Evolutionary conservation across 768 basidiomycete species (phyloP), one percentile per base, ranked within the genome.

Genomic region (Tulasnella sp.): DNA sequence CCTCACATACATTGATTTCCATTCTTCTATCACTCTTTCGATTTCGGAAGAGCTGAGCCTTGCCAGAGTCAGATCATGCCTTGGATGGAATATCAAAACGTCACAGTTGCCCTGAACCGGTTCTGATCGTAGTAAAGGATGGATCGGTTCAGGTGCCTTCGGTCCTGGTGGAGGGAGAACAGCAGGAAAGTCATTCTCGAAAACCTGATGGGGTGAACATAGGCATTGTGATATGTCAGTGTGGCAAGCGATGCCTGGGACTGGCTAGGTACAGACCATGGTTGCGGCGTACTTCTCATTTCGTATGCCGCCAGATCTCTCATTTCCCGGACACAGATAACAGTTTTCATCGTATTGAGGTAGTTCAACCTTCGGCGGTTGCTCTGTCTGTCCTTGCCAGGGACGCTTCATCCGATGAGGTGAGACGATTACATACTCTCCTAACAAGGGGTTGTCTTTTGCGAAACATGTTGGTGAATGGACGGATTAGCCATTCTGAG

Each of bases 401-500:
- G 96, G 96, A 28, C 96, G 91, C 83, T 94, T 95, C 11, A 89
- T 95, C 76, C 96, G 93, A 85, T 97, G 96, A 0, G 96, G 95
- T 54, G 95, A 96, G 48, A 96, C 93, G 46, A 97, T 91, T 78
- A 96, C 87, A 84, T 94, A 89, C 83, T 93, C 92, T 80, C 90
- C 89, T 0, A 90, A 92, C 80, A 97, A 89, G 4, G 96, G 94
- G 83, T 97, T 97, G 84, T 90, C 95, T 96, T 37, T 83, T 20
- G 72, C 79, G 18, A 48, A 40, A 75, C 74, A 76, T 28, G 28
- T 41, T 3, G 60, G 44, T 50, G 69, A 54, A 41, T 64, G 77
- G 41, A 37, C 28, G 40, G 9, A 69, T 48, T 64, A 18, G 28
- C 6, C 41, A 34, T 22, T 69, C 37, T 48, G 28, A 31, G 2